Evolutionary conservation across 1,284 basidiomycete species (phyloP), one percentile per base, ranked within the genome.

Genomic region (Leccinum griseonigrum): DNA sequence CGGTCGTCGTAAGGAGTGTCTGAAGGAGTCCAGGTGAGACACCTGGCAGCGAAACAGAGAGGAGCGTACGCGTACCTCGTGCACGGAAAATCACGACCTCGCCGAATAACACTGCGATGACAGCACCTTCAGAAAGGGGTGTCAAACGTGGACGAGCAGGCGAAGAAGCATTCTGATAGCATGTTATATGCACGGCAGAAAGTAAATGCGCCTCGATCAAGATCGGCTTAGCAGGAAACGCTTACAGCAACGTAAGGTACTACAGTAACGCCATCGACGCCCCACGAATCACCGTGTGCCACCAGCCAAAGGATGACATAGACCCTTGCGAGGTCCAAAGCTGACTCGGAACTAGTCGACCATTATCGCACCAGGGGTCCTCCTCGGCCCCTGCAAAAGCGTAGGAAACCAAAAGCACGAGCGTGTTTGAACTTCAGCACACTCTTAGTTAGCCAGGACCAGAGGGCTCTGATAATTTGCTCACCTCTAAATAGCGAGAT

Each of bases 171-270:
- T 84, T 88, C 89, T 91, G 50, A 26, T n/a, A 18, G 59, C 6
- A 29, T 51, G 54, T n/a, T n/a, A 38, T 6, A 16, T 46, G 36
- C 3, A 14, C 22, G 22, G 5, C 59, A 18, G 10, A 48, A 61
- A 38, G n/a, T 26, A 26, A 26, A 26, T 26, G 22, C 22, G 22
- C 22, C 22, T 26, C 22, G 22, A 26, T 26, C 22, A 26, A 26
- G 22, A 26, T 26, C 22, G 22, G 22, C 22, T 26, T 26, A 26
- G 22, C 22, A 26, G 22, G 22, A 26, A 18, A 64, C 26, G 74
- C 87, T 69, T 67, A 92, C 91, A 62, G 85, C 87, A 72, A 92
- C 86, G 69, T 91, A 92, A 16, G 90, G 90, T 6, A 92, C 85
- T 40, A 78, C 78, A 52, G 78, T 83, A 34, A 87, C 74, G 13